phyloP scores from a whole-genome alignment of 371 early-diverging fungal species.

The Mucor piriformis region DNA sequence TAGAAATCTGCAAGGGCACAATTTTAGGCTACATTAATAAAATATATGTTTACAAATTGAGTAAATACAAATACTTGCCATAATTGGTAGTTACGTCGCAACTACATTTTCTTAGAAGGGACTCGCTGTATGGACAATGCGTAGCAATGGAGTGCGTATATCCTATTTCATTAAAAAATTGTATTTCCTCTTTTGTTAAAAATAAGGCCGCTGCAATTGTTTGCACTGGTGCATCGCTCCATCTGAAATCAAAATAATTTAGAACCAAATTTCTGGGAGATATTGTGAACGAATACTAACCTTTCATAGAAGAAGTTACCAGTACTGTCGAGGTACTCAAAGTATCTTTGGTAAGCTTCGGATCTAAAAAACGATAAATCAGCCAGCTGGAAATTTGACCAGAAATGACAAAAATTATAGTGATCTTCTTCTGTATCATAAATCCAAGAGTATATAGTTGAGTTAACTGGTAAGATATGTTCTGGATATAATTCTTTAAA shows the following conservation, averaged over 20 bases:
- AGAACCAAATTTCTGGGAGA: neutral
- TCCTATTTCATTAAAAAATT: conserved; percentile 90
- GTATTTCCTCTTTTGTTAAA: conserved; percentile 73
- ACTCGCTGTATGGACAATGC: conserved; percentile 40
- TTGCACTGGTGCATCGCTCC: conserved; percentile 59
- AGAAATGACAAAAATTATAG: conserved; percentile 80
- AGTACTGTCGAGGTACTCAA: conserved; percentile 77
- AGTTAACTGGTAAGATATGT: conserved; percentile 11
- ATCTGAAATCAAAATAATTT: conserved; percentile 60
- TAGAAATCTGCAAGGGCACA: conserved; percentile 29
- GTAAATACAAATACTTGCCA: conserved; percentile 22
- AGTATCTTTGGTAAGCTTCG: conserved; percentile 73
- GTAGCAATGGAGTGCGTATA: conserved; percentile 67
- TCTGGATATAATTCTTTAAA: conserved; percentile 50
- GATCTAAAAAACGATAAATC: conserved; percentile 77
- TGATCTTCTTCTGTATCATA: conserved; percentile 16
- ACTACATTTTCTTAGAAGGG: conserved; percentile 29
- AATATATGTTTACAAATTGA: neutral
- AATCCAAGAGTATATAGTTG: conserved; percentile 39
- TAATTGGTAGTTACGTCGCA: conserved; percentile 34
- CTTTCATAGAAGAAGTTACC: conserved; percentile 97
- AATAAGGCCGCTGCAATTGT: conserved; percentile 89
- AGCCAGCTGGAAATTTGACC: conserved; percentile 71
- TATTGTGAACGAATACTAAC: conserved; percentile 19
- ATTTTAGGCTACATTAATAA: conserved; percentile 2